Evolutionary conservation across 495 filamentous ascomycete genomes (phyloP).

Genomic region (Tuber calosporum): DNA sequence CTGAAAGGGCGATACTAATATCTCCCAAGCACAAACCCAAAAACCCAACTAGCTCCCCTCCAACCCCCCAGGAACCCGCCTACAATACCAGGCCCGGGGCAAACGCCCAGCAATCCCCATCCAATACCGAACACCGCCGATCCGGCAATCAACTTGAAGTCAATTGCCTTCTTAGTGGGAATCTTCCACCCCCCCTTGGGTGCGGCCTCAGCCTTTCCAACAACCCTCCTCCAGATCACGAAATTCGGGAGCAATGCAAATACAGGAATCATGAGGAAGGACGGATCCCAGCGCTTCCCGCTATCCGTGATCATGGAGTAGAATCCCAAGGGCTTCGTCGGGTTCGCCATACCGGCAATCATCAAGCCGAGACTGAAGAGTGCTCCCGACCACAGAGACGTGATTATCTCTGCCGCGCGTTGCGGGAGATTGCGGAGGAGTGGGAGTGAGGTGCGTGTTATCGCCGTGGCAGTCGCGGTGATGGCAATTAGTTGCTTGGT

Average conservation of each 20-base stretch:
- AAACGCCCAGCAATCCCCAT: constrained; percentile 53
- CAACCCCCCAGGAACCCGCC: constrained; percentile 48
- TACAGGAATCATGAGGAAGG: constrained; percentile 48
- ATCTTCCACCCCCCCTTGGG: constrained; percentile 50
- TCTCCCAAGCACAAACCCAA: constrained; percentile 45
- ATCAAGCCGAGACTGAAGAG: constrained; percentile 53
- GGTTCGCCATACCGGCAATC: constrained; percentile 52
- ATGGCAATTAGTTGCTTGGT: constrained; percentile 21
- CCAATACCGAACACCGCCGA: constrained; percentile 51
- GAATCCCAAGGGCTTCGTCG: constrained; percentile 52
- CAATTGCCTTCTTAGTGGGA: constrained; percentile 49
- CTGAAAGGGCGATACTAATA: background rate
- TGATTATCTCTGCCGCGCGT: constrained; percentile 33
- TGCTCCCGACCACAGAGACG: constrained; percentile 48
- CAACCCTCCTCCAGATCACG: constrained; percentile 29
- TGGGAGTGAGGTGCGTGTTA: constrained; percentile 38
- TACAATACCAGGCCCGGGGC: constrained; percentile 53
- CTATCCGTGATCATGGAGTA: constrained; percentile 47
- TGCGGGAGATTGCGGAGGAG: constrained; percentile 30
- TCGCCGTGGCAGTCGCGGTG: constrained; percentile 42
- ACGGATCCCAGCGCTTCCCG: constrained; percentile 47
- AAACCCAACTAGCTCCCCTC: constrained; percentile 49
- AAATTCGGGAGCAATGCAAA: constrained; percentile 46
- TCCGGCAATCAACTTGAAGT: constrained; percentile 52
- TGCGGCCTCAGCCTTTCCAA: constrained; percentile 27